Conservation (phyloP, 1,284 basidiomycete species). For the Papiliotrema laurentii region DNA sequence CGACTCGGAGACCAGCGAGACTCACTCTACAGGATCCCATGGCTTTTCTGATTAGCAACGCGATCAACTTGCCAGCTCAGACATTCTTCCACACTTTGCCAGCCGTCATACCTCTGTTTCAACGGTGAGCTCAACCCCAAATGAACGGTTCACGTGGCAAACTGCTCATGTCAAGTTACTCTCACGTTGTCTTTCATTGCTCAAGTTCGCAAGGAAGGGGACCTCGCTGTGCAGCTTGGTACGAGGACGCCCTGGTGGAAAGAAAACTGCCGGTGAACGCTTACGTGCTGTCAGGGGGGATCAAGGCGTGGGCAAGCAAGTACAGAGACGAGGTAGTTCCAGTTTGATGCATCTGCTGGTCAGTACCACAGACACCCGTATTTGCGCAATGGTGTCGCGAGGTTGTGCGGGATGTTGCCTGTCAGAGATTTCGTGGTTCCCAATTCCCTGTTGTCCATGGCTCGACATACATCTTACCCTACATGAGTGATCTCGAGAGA, state of each 20-base stretch:
- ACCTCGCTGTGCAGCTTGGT: conserved; percentile 38
- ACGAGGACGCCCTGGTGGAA: conserved; percentile 32
- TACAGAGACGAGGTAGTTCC: background rate
- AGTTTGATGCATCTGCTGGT: too few relatives aligned
- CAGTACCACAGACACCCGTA: too few relatives aligned
- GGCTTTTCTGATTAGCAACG: conserved; percentile 21
- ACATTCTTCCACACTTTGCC: conserved; percentile 31
- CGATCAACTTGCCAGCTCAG: conserved; percentile 38
- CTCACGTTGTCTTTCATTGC: conserved; percentile 39
- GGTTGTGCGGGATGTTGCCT: too few relatives aligned
- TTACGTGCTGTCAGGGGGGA: conserved; percentile 34
- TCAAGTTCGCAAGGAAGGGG: conserved; percentile 34
- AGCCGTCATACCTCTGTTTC: conserved; percentile 11
- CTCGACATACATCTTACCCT: too few relatives aligned
- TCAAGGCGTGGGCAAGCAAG: conserved; percentile 25
- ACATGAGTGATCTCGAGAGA: too few relatives aligned
- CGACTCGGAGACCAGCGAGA: background rate
- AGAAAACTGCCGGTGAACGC: conserved; percentile 12
- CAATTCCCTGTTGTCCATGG: too few relatives aligned
- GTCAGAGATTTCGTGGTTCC: too few relatives aligned
- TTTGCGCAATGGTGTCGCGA: too few relatives aligned
- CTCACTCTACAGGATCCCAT: conserved; percentile 12
- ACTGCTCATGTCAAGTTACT: background rate
- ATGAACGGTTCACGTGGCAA: background rate
- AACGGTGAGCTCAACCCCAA: conserved; percentile 10